Evolutionary conservation across 73 alveolate genomes (phyloP), one percentile per base, ranked within the genome.

Genomic region (Symbiodinium pilosum): DNA sequence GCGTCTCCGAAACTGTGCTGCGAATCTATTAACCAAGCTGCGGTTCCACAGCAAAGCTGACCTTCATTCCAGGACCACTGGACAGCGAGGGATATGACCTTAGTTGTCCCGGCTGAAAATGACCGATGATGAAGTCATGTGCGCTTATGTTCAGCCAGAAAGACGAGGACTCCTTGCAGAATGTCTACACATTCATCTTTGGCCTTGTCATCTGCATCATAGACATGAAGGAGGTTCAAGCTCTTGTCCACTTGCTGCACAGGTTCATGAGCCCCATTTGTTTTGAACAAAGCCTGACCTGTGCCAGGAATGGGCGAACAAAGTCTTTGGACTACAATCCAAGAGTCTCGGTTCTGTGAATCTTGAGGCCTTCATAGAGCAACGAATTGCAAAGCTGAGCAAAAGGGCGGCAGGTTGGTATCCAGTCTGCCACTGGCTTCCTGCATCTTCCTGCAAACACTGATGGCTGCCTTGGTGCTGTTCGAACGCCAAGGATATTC

Each of bases 211-310:
- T 64, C 6, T 64, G 77, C 32, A 64, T 64, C 77, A 64, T 64
- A 32, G 77, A 64, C 36, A 64, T 64, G 77, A 64, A 64, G 77
- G 77, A 64, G 77, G 77, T 36, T n/a, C n/a, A n/a, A n/a, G n/a
- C n/a, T n/a, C n/a, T n/a, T n/a, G n/a, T n/a, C n/a, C n/a, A n/a
- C n/a, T n/a, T n/a, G n/a, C n/a, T n/a, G n/a, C n/a, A n/a, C n/a
- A n/a, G n/a, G n/a, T n/a, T n/a, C n/a, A n/a, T n/a, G n/a, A n/a
- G n/a, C n/a, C n/a, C n/a, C n/a, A n/a, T n/a, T n/a, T n/a, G n/a
- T n/a, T n/a, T n/a, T n/a, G n/a, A n/a, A n/a, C n/a, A n/a, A n/a
- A n/a, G n/a, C n/a, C n/a, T n/a, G n/a, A n/a, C n/a, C n/a, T n/a
- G n/a, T 3, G 38, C 36, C 77, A 64, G 77, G 77, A 64, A 24